Evolutionary conservation across 2,329 filamentous ascomycete species (phyloP).

Genomic region (Acephala macrosclerotiorum): DNA sequence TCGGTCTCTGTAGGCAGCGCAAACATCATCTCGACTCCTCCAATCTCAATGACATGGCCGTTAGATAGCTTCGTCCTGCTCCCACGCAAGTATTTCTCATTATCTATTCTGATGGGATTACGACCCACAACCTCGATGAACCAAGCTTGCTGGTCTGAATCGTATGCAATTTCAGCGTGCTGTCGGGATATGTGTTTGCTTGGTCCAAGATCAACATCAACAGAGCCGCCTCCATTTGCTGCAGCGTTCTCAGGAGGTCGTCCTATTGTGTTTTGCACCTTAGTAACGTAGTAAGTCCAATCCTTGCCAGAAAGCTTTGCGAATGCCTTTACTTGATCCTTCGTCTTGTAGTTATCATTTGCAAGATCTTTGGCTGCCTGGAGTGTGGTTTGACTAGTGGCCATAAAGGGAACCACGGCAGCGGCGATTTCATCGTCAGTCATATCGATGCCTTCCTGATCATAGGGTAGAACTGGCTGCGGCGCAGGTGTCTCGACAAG

Average conservation of each 20-base stretch:
- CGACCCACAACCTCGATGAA: slow-evolving; percentile 86
- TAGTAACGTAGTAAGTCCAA: slow-evolving; percentile 86
- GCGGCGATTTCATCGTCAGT: slow-evolving; percentile 57
- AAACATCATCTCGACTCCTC: slow-evolving; percentile 98
- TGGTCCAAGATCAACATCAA: slow-evolving; percentile 90
- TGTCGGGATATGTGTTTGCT: slow-evolving; percentile 82
- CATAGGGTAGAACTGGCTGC: slow-evolving; percentile 52
- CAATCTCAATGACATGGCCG: slow-evolving; percentile 90
- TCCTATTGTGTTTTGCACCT: slow-evolving; percentile 78
- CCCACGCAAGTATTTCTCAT: slow-evolving; percentile 71
- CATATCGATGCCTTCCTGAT: slow-evolving; percentile 45
- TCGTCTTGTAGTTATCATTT: slow-evolving; percentile 68
- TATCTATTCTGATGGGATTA: slow-evolving; percentile 89
- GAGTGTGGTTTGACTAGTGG: slow-evolving; percentile 47
- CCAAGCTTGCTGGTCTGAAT: slow-evolving; percentile 76
- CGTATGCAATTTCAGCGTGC: slow-evolving; percentile 78
- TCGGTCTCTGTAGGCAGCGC: slow-evolving; percentile 80
- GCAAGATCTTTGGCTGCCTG: slow-evolving; percentile 68
- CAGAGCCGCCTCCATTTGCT: slow-evolving; percentile 37
- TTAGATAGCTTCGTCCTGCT: slow-evolving; percentile 72
- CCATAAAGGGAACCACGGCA: slow-evolving; percentile 37
- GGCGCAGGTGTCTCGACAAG: slow-evolving; percentile 44
- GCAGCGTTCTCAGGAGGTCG: slow-evolving; percentile 63
- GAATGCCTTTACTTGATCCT: slow-evolving; percentile 73
- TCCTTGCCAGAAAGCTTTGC: slow-evolving; percentile 83